These are phyloP conservation scores for Graphium sp. DNA, from an alignment of 2,329 filamentous ascomycete species.

Conservation along the genomic window DNA sequence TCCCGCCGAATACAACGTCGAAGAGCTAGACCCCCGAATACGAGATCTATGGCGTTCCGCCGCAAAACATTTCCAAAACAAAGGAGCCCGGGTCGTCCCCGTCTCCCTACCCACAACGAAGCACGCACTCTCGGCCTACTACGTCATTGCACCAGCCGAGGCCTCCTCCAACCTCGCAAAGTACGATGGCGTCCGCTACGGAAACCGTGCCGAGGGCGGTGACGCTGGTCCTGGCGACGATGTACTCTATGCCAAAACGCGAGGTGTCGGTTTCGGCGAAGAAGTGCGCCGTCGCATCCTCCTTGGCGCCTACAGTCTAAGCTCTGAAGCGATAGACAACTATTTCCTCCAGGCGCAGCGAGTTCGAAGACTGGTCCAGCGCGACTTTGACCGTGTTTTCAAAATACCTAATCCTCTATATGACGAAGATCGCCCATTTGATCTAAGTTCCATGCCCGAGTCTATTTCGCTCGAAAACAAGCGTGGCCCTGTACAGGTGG, in stretches of 20 bases:
- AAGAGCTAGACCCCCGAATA: slow-evolving; percentile 56
- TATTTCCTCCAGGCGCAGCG: slow-evolving; percentile 93
- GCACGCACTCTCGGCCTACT: slow-evolving; percentile 82
- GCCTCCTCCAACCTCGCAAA: slow-evolving; percentile 92
- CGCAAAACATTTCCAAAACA: slow-evolving; percentile 37
- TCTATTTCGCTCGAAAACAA: slow-evolving; percentile 33
- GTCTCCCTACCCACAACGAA: slow-evolving; percentile 72
- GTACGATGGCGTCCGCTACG: slow-evolving; percentile 94
- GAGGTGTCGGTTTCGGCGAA: slow-evolving; percentile 58
- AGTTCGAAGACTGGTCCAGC: slow-evolving; percentile 66
- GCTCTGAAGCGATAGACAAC: slow-evolving; percentile 82
- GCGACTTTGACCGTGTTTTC: slow-evolving; percentile 76
- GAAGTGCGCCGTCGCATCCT: slow-evolving; percentile 81
- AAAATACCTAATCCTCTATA: slow-evolving; percentile 49
- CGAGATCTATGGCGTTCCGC: slow-evolving; percentile 51
- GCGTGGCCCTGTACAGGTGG: slow-evolving; percentile 47
- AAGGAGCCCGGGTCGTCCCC: slow-evolving; percentile 57
- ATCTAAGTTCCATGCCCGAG: slow-evolving; percentile 43
- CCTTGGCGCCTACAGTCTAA: slow-evolving; percentile 78
- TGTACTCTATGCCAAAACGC: slow-evolving; percentile 61
- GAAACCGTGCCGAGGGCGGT: slow-evolving; percentile 30
- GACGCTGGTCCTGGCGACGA: slow-evolving; percentile 36
- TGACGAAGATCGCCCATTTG: slow-evolving; percentile 25
- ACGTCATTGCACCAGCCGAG: slow-evolving; percentile 86
- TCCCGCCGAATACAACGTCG: slow-evolving; percentile 72